These are phyloP conservation scores for Lipomyces yarrowii DNA, from an alignment of 1,139 yeast genomes.

Conservation along the genomic window DNA sequence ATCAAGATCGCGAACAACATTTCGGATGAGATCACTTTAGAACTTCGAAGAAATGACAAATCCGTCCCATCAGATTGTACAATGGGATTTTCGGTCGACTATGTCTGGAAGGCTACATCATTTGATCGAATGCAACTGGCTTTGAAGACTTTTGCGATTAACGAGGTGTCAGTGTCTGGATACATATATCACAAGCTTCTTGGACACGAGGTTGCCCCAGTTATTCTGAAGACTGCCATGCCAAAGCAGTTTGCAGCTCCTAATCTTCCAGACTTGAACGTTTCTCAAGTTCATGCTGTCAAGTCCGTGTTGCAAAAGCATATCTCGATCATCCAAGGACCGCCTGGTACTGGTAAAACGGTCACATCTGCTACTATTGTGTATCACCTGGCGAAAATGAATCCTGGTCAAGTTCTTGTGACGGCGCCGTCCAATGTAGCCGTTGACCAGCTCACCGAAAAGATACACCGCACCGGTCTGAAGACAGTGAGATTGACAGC, in stretches of 20 bases:
- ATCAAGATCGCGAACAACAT: slow-evolving; percentile 69
- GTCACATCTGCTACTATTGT: slow-evolving; percentile 90
- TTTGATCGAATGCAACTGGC: slow-evolving; percentile 86
- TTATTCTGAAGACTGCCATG: slow-evolving; percentile 58
- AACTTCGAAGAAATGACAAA: slow-evolving; percentile 49
- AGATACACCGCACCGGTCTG: slow-evolving; percentile 66
- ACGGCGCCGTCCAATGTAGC: slow-evolving; percentile 98
- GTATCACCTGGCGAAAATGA: slow-evolving; percentile 67
- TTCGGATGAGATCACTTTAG: slow-evolving; percentile 74
- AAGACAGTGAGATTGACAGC: slow-evolving; percentile 79
- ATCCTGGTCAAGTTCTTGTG: slow-evolving; percentile 66
- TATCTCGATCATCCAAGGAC: slow-evolving; percentile 88
- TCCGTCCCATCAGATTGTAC: slow-evolving; percentile 64
- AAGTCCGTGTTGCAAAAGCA: slow-evolving; percentile 71
- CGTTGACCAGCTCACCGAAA: slow-evolving; percentile 84
- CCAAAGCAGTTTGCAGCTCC: slow-evolving; percentile 69
- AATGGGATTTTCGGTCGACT: slow-evolving; percentile 78
- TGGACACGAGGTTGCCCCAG: slow-evolving; percentile 77
- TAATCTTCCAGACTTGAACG: slow-evolving; percentile 68
- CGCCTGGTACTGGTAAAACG: slow-evolving; percentile 98
- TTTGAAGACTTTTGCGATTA: slow-evolving; percentile 68
- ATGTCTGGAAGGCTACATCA: slow-evolving; percentile 87
- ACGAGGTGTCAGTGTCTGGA: slow-evolving; percentile 71
- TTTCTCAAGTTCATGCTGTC: slow-evolving; percentile 80
- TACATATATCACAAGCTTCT: slow-evolving; percentile 76